Base-by-base conservation (phyloP, 2,329 filamentous ascomycete species). In the Fusarium torulosum region DNA sequence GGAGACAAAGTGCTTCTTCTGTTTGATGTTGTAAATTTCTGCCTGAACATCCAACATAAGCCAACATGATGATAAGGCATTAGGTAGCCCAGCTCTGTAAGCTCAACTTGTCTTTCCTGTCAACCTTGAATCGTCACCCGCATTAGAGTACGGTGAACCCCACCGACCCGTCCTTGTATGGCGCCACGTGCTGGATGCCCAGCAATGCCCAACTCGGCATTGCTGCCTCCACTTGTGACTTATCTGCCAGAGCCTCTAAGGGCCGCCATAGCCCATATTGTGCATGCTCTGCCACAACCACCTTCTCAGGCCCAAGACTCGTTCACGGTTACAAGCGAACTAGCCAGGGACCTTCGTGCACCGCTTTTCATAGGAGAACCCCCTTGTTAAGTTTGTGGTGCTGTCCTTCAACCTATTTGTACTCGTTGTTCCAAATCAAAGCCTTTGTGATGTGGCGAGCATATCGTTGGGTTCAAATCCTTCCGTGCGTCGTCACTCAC, bases 401-500 rank as follows among this genome's bases (percentile, higher is more conserved):
- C 25, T 44, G 53, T 40, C 66, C 44, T 54, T 66, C 58, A 35
- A 51, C 57, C 47, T 42, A 41, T 46, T 53, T 52, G 46, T 52
- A 38, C 57, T 47, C 44, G 33, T 50, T 66, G 53, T 57, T 59
- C 44, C 60, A 33, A 63, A 53, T 54, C 54, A 70, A 56, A 38
- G 47, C 59, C 69, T 58, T 29, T 44, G 44, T 40, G 52, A 62
- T 47, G 47, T 49, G 52, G 41, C 53, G 42, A 42, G 47, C 52
- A 51, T 67, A 37, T 51, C 52, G 53, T 54, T 53, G 52, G 63
- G 57, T 59, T 35, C 51, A 47, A 50, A 59, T 33, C 63, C 40
- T 59, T 33, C 41, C 44, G 43, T 52, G 55, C 42, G n/a, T 53
- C 31, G 23, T 35, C 57, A 37, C 54, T 77, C 72, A 88, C 73